Percentiles rank a stretch among this genome's conserved stretches.
Conservation (phyloP, 768 basidiomycete genomes). For the Chalciporus pseudorubinellus region DNA sequence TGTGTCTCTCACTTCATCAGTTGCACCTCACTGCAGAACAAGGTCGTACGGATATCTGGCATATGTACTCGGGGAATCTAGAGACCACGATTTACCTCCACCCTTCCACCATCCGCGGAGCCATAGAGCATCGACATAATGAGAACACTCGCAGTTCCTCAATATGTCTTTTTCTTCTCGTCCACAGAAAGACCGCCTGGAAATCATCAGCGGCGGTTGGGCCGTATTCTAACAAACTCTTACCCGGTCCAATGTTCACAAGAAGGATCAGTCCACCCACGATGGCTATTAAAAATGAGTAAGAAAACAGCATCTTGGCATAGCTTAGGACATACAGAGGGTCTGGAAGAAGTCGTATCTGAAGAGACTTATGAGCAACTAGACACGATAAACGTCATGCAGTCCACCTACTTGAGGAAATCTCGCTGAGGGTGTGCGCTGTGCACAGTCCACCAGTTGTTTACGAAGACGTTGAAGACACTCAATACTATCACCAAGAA, state of each 20-base stretch:
- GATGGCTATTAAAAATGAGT: conserved; percentile 53
- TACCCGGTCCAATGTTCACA: conserved; percentile 97
- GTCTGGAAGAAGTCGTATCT: conserved; percentile 99
- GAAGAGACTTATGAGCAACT: conserved; percentile 21
- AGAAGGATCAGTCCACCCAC: conserved; percentile 96
- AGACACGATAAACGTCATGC: neutral
- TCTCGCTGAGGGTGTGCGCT: conserved; percentile 92
- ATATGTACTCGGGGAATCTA: conserved; percentile 19
- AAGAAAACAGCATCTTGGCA: neutral
- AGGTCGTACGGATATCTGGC: conserved; percentile 15
- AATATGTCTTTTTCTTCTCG: conserved; percentile 98
- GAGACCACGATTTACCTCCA: conserved; percentile 5
- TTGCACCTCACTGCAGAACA: conserved; percentile 1
- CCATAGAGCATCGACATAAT: neutral
- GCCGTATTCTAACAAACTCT: conserved; percentile 10
- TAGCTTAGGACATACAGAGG: conserved; percentile 47
- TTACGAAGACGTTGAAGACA: conserved; percentile 95
- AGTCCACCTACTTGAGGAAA: conserved; percentile 82
- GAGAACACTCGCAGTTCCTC: conserved; percentile 5
- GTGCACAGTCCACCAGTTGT: conserved; percentile 98
- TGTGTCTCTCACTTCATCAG: too few species aligned
- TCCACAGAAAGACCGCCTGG: conserved; percentile 93
- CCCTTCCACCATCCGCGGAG: neutral
- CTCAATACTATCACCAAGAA: conserved; percentile 92
- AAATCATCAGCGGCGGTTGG: neutral